Evolutionary conservation across 2,329 filamentous ascomycete genomes (phyloP), one percentile per base, ranked within the genome.

Genomic region (Cryphonectria parasitica): DNA sequence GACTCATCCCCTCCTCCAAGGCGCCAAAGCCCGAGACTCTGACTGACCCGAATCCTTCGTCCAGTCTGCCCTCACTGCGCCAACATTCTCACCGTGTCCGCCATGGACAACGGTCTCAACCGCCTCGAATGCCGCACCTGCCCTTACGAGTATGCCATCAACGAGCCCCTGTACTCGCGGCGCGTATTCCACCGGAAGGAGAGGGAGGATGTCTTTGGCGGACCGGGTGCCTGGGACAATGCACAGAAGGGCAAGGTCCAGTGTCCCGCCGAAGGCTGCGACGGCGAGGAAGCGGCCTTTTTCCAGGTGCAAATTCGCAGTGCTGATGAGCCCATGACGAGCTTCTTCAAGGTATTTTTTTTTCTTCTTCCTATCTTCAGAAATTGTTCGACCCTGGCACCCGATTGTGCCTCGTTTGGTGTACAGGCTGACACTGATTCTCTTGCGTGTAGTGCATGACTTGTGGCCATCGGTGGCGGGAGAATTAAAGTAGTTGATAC

Each of bases 241-340:
- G 94, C 95, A 71, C 92, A 97, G 79, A 95, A 94, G 86, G 90
- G 90, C 41, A 85, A 88, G 69, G 92, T 92, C 64, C 93, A 96
- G 86, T 99, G 96, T 81, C 90, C 92, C 36, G 90, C 90, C 73
- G 90, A 94, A 56, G 87, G 87, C 69, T 99, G 96, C 84, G 87
- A 92, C 77, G 94, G 94, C 73, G 87, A 89, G 72, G 90, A 94
- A 83, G 96, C 96, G 3, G 97, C 95, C 74, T 98, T 95, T 84
- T 97, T 95, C 85, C 94, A 97, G 85, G 90, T 98, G 76, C 96
- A 99, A 87, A 98, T 98, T 82, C 90, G 96, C 76, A 97, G 94
- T 85, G 96, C 96, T 67, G 96, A 99, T 83, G 96, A 99, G 86
- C 96, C 96, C 72, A 98, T 97, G 92, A 99, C 96, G 75, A 95